These are phyloP conservation scores for Boletus hoseneyae DNA, from an alignment of 1,284 basidiomycete species.

Conservation along the genomic window DNA sequence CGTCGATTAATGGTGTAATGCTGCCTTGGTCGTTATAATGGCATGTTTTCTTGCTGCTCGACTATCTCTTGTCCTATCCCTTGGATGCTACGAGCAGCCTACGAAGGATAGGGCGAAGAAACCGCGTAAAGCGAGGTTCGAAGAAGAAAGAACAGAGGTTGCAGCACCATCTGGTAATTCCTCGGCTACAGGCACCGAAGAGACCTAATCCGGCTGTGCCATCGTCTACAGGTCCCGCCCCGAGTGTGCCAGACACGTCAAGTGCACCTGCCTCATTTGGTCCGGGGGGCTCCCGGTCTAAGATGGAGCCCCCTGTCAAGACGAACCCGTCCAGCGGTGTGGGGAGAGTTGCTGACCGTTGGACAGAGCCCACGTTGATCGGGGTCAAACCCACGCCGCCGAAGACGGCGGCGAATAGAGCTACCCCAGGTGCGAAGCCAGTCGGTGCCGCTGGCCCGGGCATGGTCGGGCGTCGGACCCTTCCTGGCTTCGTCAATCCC, in stretches of 20 bases:
- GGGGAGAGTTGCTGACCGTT: slow-evolving; percentile 29
- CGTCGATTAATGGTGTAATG: slow-evolving; percentile 34
- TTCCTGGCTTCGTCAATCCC: slow-evolving; percentile 37
- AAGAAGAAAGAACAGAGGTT: slow-evolving; percentile 15
- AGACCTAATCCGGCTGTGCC: neutral
- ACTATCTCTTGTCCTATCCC: slow-evolving; percentile 16
- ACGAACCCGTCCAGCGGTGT: slow-evolving; percentile 3
- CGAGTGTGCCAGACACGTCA: slow-evolving; percentile 4
- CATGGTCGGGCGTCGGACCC: slow-evolving; percentile 35
- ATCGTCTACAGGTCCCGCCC: slow-evolving; percentile 3
- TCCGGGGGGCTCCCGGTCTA: neutral
- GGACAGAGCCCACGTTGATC: slow-evolving; percentile 35
- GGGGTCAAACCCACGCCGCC: slow-evolving; percentile 28
- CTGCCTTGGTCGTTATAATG: slow-evolving; percentile 25
- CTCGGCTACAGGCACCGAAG: neutral
- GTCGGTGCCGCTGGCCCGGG: slow-evolving; percentile 8
- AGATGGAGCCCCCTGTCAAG: neutral
- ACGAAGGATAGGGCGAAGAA: slow-evolving; percentile 66
- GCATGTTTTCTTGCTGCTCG: slow-evolving; percentile 32
- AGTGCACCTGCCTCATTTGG: neutral
- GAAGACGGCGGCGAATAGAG: neutral
- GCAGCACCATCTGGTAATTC: neutral
- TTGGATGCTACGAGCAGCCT: slow-evolving; percentile 44
- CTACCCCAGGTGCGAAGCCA: slow-evolving; percentile 6
- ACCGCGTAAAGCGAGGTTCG: slow-evolving; percentile 48